Evolutionary conservation across 1,284 basidiomycete genomes (phyloP).

Genomic region (Takashimella koratensis): DNA sequence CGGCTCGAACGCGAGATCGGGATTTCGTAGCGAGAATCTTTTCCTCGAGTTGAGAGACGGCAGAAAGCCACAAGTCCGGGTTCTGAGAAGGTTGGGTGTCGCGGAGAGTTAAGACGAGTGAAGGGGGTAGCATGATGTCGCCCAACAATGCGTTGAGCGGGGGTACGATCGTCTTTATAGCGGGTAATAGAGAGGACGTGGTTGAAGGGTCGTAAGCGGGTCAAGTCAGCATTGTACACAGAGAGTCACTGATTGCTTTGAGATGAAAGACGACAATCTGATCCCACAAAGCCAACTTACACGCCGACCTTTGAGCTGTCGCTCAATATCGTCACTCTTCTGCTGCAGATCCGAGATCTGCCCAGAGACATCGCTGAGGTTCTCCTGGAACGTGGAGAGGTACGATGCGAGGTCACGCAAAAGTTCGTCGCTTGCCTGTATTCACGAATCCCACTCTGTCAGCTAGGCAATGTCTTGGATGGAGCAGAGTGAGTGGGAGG

Average conservation of each 20-base stretch:
- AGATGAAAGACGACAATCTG: too few relatives aligned
- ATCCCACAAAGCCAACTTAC: too few relatives aligned
- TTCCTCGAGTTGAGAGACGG: constrained; percentile 73
- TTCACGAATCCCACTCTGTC: too few relatives aligned
- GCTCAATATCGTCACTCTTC: constrained; percentile 84
- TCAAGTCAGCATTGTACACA: too few relatives aligned
- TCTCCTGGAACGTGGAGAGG: constrained; percentile 89
- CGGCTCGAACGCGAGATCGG: constrained; percentile 69
- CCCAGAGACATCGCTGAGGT: constrained; percentile 86
- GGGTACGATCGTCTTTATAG: constrained; percentile 77
- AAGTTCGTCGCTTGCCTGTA: constrained; percentile 53
- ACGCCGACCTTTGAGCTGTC: constrained; percentile 72
- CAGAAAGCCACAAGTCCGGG: constrained; percentile 73
- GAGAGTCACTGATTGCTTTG: too few relatives aligned
- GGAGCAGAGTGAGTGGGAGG: neutral
- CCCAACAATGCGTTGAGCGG: constrained; percentile 74
- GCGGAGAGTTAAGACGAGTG: constrained; percentile 71
- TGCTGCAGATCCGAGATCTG: constrained; percentile 92
- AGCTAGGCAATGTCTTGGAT: neutral
- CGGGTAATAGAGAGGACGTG: too few relatives aligned
- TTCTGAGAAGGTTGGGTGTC: constrained; percentile 67
- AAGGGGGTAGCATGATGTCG: constrained; percentile 77
- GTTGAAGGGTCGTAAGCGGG: too few relatives aligned
- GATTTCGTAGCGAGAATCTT: constrained; percentile 65
- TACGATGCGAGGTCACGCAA: constrained; percentile 83